Percentiles rank a stretch among this genome's conserved stretches.
Evolutionary conservation across 495 filamentous ascomycete genomes (phyloP).

Genomic region (Evernia prunastri): DNA sequence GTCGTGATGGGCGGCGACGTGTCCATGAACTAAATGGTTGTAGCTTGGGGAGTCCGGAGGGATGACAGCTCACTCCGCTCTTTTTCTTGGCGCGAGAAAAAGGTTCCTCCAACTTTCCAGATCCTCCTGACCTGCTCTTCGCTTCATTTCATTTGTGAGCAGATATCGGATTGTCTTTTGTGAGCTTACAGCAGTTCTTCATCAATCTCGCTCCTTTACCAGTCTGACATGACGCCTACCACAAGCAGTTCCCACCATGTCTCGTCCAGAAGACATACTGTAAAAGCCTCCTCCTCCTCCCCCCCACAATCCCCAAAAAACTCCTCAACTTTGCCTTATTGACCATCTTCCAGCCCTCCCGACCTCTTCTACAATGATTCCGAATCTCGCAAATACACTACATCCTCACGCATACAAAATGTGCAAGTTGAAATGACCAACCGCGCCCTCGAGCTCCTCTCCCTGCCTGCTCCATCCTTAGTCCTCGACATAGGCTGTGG

Average conservation of each 20-base stretch:
- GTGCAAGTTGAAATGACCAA: constrained; percentile 93
- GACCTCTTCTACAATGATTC: constrained; percentile 95
- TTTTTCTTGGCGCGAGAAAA: not conserved
- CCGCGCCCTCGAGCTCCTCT: constrained; percentile 83
- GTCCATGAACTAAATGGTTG: not conserved
- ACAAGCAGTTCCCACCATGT: constrained; percentile 54
- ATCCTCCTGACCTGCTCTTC: not conserved
- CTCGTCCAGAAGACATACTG: constrained; percentile 91
- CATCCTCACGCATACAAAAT: constrained; percentile 85
- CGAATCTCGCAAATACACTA: constrained; percentile 97
- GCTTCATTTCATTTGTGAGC: not conserved
- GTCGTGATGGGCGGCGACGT: not conserved
- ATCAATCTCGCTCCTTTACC: not conserved
- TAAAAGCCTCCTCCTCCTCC: constrained; percentile 35
- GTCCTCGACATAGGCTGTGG: constrained; percentile 96
- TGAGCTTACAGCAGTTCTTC: not conserved
- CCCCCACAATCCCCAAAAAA: too few relatives aligned
- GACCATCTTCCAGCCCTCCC: constrained; percentile 56
- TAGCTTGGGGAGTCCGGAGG: not conserved
- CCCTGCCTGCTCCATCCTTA: constrained; percentile 69
- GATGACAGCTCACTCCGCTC: not conserved
- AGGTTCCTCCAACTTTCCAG: not conserved
- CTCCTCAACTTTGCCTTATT: not conserved
- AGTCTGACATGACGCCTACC: not conserved
- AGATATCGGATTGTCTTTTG: too few relatives aligned